Evolutionary conservation across 768 basidiomycete genomes (phyloP).

Genomic region (Phaffia australis): DNA sequence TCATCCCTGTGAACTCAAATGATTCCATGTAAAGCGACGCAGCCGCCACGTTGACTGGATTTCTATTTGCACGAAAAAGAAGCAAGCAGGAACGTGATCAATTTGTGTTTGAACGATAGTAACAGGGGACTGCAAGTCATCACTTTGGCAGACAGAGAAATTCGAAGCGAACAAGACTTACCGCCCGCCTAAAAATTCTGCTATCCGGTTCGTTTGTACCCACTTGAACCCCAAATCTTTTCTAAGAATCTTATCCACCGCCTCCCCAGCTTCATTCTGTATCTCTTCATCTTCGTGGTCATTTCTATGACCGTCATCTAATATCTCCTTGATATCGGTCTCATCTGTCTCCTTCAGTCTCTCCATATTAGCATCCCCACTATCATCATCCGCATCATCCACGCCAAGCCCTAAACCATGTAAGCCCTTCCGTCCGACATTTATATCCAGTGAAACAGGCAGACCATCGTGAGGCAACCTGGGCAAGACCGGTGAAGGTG

Average conservation of each 20-base stretch:
- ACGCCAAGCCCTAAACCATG: too few species aligned
- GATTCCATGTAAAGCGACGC: constrained; percentile 71
- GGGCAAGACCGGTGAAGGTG: constrained; percentile 5
- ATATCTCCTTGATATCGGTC: background rate
- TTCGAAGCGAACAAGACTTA: constrained; percentile 44
- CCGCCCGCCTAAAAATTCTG: constrained; percentile 90
- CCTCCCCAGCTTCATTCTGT: constrained; percentile 41
- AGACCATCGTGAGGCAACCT: too few species aligned
- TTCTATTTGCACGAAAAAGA: constrained; percentile 43
- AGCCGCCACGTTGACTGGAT: constrained; percentile 60
- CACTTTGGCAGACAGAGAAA: background rate
- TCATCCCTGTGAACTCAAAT: constrained; percentile 73
- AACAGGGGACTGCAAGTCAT: background rate
- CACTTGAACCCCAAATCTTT: constrained; percentile 65
- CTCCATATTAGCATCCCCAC: constrained; percentile 2
- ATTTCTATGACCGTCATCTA: constrained; percentile 9
- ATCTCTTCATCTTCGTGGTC: constrained; percentile 43
- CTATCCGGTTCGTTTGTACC: constrained; percentile 76
- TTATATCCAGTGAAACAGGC: too few species aligned
- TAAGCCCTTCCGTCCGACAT: too few species aligned
- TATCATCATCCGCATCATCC: background rate
- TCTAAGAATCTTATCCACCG: constrained; percentile 68
- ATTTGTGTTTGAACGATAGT: background rate
- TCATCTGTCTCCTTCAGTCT: constrained; percentile 9
- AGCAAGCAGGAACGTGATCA: background rate